Conservation (phyloP, 164 flowering plant genomes). For the Vitis rupestris region DNA sequence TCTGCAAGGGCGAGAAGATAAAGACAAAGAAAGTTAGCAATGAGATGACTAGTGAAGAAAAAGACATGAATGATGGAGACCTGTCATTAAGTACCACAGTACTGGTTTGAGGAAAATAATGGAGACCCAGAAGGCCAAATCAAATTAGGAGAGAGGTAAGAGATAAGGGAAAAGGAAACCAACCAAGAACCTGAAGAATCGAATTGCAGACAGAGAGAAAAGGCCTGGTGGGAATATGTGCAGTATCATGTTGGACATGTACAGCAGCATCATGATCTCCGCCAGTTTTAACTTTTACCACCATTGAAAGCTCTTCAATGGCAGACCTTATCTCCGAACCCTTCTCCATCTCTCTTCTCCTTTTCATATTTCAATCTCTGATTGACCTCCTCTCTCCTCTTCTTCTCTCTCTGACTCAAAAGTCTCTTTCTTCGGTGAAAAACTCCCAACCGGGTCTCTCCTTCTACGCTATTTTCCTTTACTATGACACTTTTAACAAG, state of each 20-base stretch:
- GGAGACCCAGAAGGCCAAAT: not conserved
- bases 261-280: slow-evolving; percentile 11
- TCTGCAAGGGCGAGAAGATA: slow-evolving; percentile 44
- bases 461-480: too few relatives aligned
- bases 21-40: not conserved
- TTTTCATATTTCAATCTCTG: slow-evolving; percentile 33
- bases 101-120: not conserved
- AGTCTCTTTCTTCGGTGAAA: too few relatives aligned
- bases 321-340: slow-evolving; percentile 52
- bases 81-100: too few relatives aligned
- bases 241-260: slow-evolving; percentile 20
- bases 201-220: slow-evolving; percentile 61
- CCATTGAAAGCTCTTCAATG: slow-evolving; percentile 59
- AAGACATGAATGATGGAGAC: not conserved
- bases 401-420: not conserved
- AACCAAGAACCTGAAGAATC: slow-evolving; percentile 76
- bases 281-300: slow-evolving; percentile 23
- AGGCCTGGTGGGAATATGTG: slow-evolving; percentile 49
- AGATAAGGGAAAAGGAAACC: slow-evolving; percentile 16
- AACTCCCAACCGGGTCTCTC: too few relatives aligned
- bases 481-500: too few relatives aligned
- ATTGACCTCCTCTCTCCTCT: not conserved
- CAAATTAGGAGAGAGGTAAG: not conserved
- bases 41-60: not conserved
- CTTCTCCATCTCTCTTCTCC: slow-evolving; percentile 47